Base-by-base conservation (phyloP, 2,329 filamentous ascomycete species). In the Calonectria honghensis region DNA sequence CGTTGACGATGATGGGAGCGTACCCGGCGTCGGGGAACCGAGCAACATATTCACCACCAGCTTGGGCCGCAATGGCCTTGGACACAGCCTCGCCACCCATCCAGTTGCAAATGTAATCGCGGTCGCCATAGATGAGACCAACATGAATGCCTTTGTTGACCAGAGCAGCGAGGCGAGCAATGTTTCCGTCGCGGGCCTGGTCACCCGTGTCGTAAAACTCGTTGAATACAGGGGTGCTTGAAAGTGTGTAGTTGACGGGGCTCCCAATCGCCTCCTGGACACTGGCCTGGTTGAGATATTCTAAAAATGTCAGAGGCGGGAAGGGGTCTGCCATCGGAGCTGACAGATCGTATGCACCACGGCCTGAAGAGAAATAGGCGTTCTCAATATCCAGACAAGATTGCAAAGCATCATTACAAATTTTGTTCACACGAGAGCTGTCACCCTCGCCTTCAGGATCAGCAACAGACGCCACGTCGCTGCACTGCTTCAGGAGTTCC, bases 71-170 rank as follows among this genome's bases (percentile, higher is more conserved):
- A 0, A 95, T 86, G 7, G 89, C 88, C 4, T 95, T 87, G 3
- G 93, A 94, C 52, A 95, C 88, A 2, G 93, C 92, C 84, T 97
- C 90, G 45, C 94, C 95, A n/a, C 95, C 95, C 77, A 93, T 87
- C 85, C 93, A 93, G 82, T 93, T 93, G 83, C 91, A 93, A 74
- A 91, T 89, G 80, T 91, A 93, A 82, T 93, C 91, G 74, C 90
- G 85, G 79, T 93, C 91, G 32, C 91, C 91, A 82, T 96, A 95
- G 70, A 96, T 89, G 73, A 97, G 85, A 7, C 93, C 93, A 20
- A 97, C 90, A 14, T 91, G 92, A 24, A 95, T 90, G 18, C 92
- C 93, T 2, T 86, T 87, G 27, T 90, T 87, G 68, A 94, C 86
- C 29, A 94, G 89, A 18, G 87, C 85, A 68, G 92, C 91, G 18